phyloP scores from a whole-genome alignment of 495 filamentous ascomycete genomes.

The Podospora tetraspora region DNA sequence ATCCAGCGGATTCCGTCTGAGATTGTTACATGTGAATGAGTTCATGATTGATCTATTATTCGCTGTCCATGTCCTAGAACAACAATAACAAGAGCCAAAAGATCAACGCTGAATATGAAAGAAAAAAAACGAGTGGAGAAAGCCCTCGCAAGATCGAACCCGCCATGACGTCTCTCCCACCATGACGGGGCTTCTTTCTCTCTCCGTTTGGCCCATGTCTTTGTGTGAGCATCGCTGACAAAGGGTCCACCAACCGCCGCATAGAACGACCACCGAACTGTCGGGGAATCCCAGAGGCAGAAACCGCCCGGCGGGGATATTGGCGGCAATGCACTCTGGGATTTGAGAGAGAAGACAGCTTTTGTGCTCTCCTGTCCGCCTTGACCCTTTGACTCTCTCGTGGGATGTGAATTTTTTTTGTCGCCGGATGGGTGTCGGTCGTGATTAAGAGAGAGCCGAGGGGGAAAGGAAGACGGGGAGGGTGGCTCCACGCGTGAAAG shows the following conservation, averaged over 20 bases:
- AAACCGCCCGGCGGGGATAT: background rate
- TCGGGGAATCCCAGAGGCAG: constrained; percentile 36
- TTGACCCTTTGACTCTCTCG: background rate
- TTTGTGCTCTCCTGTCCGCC: constrained; percentile 26
- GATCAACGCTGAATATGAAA: background rate
- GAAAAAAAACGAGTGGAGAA: background rate
- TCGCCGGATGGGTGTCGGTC: background rate
- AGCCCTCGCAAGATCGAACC: constrained; percentile 18
- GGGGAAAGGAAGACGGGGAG: constrained; percentile 14
- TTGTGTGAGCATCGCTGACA: background rate
- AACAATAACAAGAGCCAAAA: background rate
- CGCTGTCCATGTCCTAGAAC: background rate
- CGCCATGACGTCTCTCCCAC: constrained; percentile 49
- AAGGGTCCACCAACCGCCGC: background rate
- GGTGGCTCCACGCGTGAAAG: constrained; percentile 9
- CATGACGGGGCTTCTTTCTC: constrained; percentile 27
- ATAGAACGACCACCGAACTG: constrained; percentile 36
- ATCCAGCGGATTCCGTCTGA: background rate
- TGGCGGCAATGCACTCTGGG: constrained; percentile 13
- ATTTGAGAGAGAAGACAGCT: constrained; percentile 62
- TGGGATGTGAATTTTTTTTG: background rate
- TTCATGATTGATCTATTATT: background rate
- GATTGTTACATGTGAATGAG: background rate
- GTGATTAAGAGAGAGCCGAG: background rate
- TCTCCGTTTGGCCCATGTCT: constrained; percentile 12